Percentiles rank a stretch among this genome's conserved stretches.
Evolutionary conservation across 257 asterid genomes (phyloP).

Genomic region (Knoxia roxburghii): DNA sequence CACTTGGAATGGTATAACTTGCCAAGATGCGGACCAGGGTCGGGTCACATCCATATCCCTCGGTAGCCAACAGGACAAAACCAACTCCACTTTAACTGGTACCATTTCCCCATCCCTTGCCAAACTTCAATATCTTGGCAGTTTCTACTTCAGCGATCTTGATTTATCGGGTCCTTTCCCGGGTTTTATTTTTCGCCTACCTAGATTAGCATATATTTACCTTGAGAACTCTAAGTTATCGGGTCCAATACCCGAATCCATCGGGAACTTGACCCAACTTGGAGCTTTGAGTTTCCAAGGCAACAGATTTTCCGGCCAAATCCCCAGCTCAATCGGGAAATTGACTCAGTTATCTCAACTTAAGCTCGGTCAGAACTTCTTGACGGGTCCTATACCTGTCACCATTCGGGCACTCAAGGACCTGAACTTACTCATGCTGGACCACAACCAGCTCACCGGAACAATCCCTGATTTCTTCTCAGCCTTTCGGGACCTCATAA

Average conservation of each 20-base stretch:
- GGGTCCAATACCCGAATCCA: conserved; percentile 42
- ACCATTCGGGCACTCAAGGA: conserved; percentile 33
- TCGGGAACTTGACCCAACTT: conserved; percentile 30
- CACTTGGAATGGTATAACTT: conserved; percentile 52
- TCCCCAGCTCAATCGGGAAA: conserved; percentile 42
- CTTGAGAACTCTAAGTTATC: conserved; percentile 53
- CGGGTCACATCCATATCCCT: conserved; percentile 47
- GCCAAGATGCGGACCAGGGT: conserved; percentile 23
- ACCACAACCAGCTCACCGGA: conserved; percentile 46
- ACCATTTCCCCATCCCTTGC: conserved; percentile 58
- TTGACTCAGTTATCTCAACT: conserved; percentile 43
- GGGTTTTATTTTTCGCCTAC: conserved; percentile 28
- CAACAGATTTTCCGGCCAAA: conserved; percentile 51
- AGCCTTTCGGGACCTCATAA: conserved; percentile 27
- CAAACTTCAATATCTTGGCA: conserved; percentile 36
- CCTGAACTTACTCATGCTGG: conserved; percentile 30
- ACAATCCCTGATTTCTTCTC: conserved; percentile 51
- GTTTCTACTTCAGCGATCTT: conserved; percentile 39
- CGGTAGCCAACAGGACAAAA: conserved; percentile 28
- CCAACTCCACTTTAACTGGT: conserved; percentile 37
- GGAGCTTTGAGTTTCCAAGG: conserved; percentile 39
- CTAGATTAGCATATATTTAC: conserved; percentile 26
- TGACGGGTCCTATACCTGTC: conserved; percentile 52
- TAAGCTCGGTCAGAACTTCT: conserved; percentile 43
- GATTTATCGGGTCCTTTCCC: conserved; percentile 60